A percentile compares a stretch with the other conserved stretches of the same genome.
phyloP scores from a whole-genome alignment of 495 filamentous ascomycete species.

The Lineolata rhizophorae region DNA sequence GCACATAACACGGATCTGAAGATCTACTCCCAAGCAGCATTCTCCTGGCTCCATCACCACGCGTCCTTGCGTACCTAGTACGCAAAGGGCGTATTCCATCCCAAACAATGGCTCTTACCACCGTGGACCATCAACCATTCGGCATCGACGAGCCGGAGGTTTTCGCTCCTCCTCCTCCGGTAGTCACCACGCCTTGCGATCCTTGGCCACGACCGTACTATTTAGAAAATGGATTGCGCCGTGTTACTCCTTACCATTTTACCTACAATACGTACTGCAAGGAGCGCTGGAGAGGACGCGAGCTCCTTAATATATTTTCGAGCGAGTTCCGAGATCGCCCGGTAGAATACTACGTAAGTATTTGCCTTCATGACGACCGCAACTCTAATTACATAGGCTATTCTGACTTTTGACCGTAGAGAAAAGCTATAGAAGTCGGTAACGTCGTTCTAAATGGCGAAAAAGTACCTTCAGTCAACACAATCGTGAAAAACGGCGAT shows the following conservation, averaged over 20 bases:
- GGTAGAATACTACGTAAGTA: conserved; percentile 57
- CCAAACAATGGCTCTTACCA: conserved; percentile 1
- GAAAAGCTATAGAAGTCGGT: conserved; percentile 58
- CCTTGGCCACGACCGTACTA: conserved; percentile 53
- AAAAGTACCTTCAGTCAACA: conserved; percentile 28
- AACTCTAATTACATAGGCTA: too few species aligned
- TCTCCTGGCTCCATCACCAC: conserved; percentile 1
- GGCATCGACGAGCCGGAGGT: not conserved
- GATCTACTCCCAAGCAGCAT: too few species aligned
- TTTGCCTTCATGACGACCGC: too few species aligned
- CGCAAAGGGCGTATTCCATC: not conserved
- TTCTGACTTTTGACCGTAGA: too few species aligned
- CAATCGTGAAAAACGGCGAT: conserved; percentile 53
- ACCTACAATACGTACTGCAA: conserved; percentile 92
- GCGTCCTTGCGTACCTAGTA: conserved; percentile 1
- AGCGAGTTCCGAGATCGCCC: conserved; percentile 76
- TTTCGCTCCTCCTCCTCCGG: conserved; percentile 23
- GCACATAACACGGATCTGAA: too few species aligned
- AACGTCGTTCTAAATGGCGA: conserved; percentile 54
- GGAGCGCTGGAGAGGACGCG: conserved; percentile 61
- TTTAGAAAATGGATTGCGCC: conserved; percentile 55
- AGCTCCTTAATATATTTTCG: conserved; percentile 57
- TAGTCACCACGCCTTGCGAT: conserved; percentile 38
- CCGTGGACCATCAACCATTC: not conserved
- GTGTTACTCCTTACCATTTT: conserved; percentile 73